phyloP scores from a whole-genome alignment of 2,329 filamentous ascomycete species.

The Fusarium chaquense region DNA sequence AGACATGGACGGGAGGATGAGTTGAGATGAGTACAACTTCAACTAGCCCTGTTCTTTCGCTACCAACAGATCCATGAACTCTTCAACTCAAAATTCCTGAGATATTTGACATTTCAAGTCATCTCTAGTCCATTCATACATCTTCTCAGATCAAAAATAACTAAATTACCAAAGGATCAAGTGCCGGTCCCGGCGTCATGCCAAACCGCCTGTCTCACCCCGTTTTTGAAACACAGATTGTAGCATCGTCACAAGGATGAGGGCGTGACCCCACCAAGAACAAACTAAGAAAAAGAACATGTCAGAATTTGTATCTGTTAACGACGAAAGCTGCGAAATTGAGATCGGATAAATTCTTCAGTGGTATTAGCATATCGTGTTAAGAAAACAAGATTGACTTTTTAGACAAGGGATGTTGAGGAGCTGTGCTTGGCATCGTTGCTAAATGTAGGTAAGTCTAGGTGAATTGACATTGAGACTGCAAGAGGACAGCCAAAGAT shows the following conservation, averaged over 20 bases:
- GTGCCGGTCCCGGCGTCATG: constrained; percentile 20
- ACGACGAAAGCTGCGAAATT: neutral
- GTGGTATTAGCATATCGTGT: constrained; percentile 1
- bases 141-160: neutral
- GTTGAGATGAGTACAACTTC: neutral
- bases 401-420: neutral
- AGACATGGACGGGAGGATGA: neutral
- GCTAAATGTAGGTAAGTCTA: neutral
- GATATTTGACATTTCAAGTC: neutral
- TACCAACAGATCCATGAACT: fast-evolving
- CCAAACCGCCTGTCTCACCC: constrained; percentile 21
- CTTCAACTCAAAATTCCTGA: neutral
- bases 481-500: fast-evolving
- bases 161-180: constrained; percentile 23
- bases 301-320: neutral
- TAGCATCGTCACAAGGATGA: constrained; percentile 38
- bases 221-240: constrained; percentile 27
- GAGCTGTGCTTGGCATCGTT: neutral
- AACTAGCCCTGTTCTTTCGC: too few relatives aligned
- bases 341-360: neutral
- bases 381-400: neutral
- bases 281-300: neutral
- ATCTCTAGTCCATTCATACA: neutral
- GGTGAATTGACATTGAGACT: neutral
- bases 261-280: neutral